Conservation (phyloP, 805 yeast species). For the Kodamaea nitidulidarum region DNA sequence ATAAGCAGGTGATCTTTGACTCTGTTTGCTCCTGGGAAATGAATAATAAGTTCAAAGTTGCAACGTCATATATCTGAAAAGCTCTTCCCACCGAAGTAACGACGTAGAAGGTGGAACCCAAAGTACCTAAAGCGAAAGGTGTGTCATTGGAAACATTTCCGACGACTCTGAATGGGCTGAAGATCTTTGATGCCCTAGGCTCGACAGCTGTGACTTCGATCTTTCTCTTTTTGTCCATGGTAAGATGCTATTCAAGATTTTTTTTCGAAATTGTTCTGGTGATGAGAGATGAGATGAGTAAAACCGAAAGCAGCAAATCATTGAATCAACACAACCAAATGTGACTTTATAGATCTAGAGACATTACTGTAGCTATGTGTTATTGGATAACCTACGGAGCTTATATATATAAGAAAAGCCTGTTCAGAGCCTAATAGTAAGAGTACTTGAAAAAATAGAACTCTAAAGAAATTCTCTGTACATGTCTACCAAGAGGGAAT, state of each 20-base stretch:
- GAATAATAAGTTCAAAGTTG: constrained; percentile 77
- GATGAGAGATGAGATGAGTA: constrained; percentile 7
- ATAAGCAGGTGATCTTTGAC: constrained; percentile 61
- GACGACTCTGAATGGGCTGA: constrained; percentile 78
- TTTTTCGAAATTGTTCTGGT: constrained; percentile 1
- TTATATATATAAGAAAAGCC: too few species aligned
- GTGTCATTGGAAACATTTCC: constrained; percentile 86
- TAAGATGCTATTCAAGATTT: constrained; percentile 12
- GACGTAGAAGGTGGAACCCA: constrained; percentile 83
- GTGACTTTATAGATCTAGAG: too few species aligned
- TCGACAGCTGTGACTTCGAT: constrained; percentile 4
- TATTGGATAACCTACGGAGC: too few species aligned
- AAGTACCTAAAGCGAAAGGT: constrained; percentile 84
- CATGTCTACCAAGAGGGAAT: constrained; percentile 14
- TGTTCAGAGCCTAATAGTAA: too few species aligned
- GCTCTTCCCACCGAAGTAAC: constrained; percentile 87
- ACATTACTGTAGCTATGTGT: too few species aligned
- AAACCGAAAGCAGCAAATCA: background rate
- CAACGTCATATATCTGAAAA: constrained; percentile 90
- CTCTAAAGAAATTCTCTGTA: background rate
- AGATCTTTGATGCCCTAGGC: constrained; percentile 41
- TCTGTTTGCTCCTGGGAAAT: constrained; percentile 80
- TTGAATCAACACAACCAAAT: background rate
- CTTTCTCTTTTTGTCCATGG: constrained; percentile 33
- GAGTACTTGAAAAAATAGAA: background rate